Conservation (phyloP, 73 alveolate genomes). For the Uronychia binucleata region DNA sequence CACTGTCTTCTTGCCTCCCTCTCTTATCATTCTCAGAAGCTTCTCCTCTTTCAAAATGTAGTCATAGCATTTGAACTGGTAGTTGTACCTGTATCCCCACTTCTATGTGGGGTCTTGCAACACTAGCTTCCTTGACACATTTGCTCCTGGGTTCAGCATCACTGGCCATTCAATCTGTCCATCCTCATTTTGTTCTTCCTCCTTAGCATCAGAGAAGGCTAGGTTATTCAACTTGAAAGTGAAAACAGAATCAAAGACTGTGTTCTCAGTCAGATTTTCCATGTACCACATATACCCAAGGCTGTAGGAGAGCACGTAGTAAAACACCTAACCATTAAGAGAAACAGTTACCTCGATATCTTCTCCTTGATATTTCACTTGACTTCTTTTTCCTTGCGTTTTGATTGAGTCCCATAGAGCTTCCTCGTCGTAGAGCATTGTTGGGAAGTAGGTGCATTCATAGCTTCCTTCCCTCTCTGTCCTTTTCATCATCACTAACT, state of each 20-base stretch:
- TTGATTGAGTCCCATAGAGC: background rate
- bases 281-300: conserved; percentile 49
- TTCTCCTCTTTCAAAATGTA: background rate
- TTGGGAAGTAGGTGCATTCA: conserved; percentile 34
- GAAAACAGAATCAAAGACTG: background rate
- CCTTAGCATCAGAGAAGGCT: background rate
- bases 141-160: conserved; percentile 29
- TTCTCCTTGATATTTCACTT: conserved; percentile 39
- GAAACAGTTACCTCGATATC: background rate
- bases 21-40: background rate
- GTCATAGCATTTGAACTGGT: conserved; percentile 33
- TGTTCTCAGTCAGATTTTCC: conserved; percentile 41
- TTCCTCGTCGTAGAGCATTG: conserved; percentile 38
- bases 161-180: conserved; percentile 4
- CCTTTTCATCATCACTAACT: conserved; percentile 33
- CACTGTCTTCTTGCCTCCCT: conserved; percentile 14
- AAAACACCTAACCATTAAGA: conserved; percentile 4
- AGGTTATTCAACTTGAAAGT: background rate
- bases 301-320: conserved; percentile 18
- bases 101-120: conserved; percentile 36
- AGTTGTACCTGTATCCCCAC: conserved; percentile 42
- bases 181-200: background rate
- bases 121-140: background rate
- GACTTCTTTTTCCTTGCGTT: conserved; percentile 17
- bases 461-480: conserved; percentile 31